These are phyloP conservation scores for Globisporangium takayamanum DNA, from an alignment of 352 stramenopile species.

Conservation along the genomic window DNA sequence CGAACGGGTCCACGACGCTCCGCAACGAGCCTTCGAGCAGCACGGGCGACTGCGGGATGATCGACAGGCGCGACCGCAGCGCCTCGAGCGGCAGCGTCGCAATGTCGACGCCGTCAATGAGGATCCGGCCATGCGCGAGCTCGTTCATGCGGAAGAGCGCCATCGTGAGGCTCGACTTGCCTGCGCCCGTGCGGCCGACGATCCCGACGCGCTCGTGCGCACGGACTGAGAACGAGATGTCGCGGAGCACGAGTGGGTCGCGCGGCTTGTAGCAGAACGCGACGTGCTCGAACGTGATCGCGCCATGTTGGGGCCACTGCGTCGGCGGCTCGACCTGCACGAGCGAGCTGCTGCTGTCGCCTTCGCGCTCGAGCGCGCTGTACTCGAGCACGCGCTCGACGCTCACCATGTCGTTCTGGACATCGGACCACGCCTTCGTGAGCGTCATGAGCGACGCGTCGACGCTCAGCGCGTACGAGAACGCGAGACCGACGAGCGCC, in stretches of 20 bases:
- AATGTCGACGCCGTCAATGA: slow-evolving; percentile 68
- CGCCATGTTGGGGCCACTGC: slow-evolving; percentile 64
- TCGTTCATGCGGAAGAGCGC: slow-evolving; percentile 76
- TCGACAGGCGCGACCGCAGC: slow-evolving; percentile 47
- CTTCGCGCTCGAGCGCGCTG: slow-evolving; percentile 21
- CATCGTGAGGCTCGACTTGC: slow-evolving; percentile 67
- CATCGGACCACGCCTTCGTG: slow-evolving; percentile 15
- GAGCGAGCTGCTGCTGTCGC: not conserved
- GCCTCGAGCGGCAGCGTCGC: slow-evolving; percentile 53
- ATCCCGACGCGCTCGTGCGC: slow-evolving; percentile 56
- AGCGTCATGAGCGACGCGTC: slow-evolving; percentile 67
- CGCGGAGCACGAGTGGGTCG: slow-evolving; percentile 19
- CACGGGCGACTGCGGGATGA: slow-evolving; percentile 81
- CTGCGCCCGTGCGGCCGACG: slow-evolving; percentile 27
- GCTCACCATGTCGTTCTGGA: slow-evolving; percentile 43
- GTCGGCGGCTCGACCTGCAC: slow-evolving; percentile 16
- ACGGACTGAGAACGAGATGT: slow-evolving; percentile 38
- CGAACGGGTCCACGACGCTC: slow-evolving; percentile 85
- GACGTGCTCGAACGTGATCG: slow-evolving; percentile 67
- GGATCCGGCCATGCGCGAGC: slow-evolving; percentile 71
- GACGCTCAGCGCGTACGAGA: slow-evolving; percentile 85
- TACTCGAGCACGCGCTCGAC: slow-evolving; percentile 45
- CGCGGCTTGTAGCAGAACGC: slow-evolving; percentile 46
- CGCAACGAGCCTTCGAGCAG: slow-evolving; percentile 85
- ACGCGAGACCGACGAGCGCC: slow-evolving; percentile 73